A percentile compares a stretch with the other conserved stretches of the same genome.
phyloP scores from a whole-genome alignment of 2,329 filamentous ascomycete species.

The Ilyonectria destructans region DNA sequence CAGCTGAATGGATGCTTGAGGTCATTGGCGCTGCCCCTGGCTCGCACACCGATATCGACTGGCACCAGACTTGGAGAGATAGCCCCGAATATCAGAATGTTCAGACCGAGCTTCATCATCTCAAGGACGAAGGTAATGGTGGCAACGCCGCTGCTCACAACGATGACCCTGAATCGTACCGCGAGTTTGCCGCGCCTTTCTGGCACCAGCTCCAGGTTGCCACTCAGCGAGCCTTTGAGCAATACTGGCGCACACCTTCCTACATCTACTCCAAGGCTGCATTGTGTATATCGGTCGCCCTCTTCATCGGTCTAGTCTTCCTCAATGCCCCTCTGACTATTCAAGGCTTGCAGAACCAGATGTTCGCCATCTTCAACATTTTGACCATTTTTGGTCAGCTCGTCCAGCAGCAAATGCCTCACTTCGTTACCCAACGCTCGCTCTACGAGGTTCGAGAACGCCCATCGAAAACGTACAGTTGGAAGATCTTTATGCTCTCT shows the following conservation, averaged over 20 bases:
- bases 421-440: constrained; percentile 85
- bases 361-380: constrained; percentile 90
- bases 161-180: constrained; percentile 63
- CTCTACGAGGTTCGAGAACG: constrained; percentile 90
- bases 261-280: constrained; percentile 89
- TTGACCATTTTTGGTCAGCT: constrained; percentile 86
- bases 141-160: constrained; percentile 43
- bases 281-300: constrained; percentile 75
- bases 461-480: constrained; percentile 87
- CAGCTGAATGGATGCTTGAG: constrained; percentile 49
- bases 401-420: constrained; percentile 85
- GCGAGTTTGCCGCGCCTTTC: constrained; percentile 88
- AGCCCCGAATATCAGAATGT: constrained; percentile 66
- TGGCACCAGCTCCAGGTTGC: constrained; percentile 77
- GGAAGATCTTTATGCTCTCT: constrained; percentile 88
- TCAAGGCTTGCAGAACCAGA: constrained; percentile 89
- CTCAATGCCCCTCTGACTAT: constrained; percentile 79
- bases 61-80: constrained; percentile 49
- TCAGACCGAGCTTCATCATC: constrained; percentile 69
- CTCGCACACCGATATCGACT: constrained; percentile 42
- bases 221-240: constrained; percentile 83
- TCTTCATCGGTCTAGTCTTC: constrained; percentile 90
- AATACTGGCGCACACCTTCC: constrained; percentile 91
- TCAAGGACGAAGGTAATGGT: constrained; percentile 67
- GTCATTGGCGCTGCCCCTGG: constrained; percentile 47